These are phyloP conservation scores for Trichoderma oligosporum DNA, from an alignment of 2,329 filamentous ascomycete genomes.

Conservation along the genomic window DNA sequence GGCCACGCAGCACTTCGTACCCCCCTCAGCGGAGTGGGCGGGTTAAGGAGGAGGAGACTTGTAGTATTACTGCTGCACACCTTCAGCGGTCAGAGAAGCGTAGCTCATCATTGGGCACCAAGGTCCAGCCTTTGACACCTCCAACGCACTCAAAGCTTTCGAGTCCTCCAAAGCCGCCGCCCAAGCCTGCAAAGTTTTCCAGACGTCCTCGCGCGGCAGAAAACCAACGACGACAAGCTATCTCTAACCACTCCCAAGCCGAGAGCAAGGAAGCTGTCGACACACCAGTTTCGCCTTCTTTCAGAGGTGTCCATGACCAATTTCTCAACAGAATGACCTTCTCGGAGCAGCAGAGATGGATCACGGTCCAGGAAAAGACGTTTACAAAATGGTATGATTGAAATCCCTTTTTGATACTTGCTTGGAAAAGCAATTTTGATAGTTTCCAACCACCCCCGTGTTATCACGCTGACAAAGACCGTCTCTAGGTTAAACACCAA, in stretches of 20 bases:
- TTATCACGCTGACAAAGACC: not conserved
- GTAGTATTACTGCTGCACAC: slow-evolving; percentile 5
- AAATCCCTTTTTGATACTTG: not conserved
- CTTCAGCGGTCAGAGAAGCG: slow-evolving; percentile 18
- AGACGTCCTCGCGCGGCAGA: slow-evolving; percentile 11
- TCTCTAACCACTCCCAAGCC: slow-evolving; percentile 31
- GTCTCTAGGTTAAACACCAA: slow-evolving; percentile 85
- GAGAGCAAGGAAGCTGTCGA: slow-evolving; percentile 35
- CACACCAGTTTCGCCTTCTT: slow-evolving; percentile 30
- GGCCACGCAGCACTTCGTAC: slow-evolving; percentile 14
- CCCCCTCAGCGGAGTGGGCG: slow-evolving; percentile 15
- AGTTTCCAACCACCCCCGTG: slow-evolving; percentile 12
- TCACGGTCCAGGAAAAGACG: slow-evolving; percentile 92
- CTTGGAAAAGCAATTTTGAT: not conserved
- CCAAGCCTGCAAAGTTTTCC: slow-evolving; percentile 17
- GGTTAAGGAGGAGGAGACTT: slow-evolving; percentile 16
- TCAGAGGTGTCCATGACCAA: slow-evolving; percentile 49
- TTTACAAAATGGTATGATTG: slow-evolving; percentile 80
- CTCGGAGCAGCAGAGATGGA: slow-evolving; percentile 63
- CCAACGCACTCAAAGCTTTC: slow-evolving; percentile 16
- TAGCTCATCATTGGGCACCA: slow-evolving; percentile 23
- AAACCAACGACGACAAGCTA: not conserved
- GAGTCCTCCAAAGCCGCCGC: slow-evolving; percentile 10
- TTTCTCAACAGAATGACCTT: slow-evolving; percentile 58
- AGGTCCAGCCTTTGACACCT: slow-evolving; percentile 11